Conservation (phyloP, 352 stramenopile species). For the Thalassiosira gravida region DNA sequence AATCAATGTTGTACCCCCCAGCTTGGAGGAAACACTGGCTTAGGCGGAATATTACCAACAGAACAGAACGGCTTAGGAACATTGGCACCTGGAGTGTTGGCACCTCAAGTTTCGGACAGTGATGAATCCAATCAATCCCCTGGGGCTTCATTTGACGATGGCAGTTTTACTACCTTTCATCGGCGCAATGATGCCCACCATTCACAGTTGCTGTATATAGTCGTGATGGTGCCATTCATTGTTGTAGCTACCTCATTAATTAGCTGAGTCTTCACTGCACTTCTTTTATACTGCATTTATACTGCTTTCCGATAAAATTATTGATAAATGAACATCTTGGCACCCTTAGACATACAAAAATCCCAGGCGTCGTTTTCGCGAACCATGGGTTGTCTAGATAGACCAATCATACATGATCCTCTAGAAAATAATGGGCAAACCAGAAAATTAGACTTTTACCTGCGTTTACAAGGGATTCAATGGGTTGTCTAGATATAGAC, state of each 20-base stretch:
- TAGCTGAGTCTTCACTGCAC: no score
- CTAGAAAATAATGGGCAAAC: no score
- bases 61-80: background rate
- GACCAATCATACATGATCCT: no score
- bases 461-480: no score
- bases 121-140: background rate
- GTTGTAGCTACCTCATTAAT: background rate
- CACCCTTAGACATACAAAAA: no score
- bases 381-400: no score
- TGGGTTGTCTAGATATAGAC: no score
- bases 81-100: background rate
- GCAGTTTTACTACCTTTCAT: background rate
- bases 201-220: background rate
- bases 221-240: background rate
- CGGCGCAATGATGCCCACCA: background rate
- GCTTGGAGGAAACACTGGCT: background rate
- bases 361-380: no score
- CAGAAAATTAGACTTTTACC: no score
- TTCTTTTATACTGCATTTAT: no score
- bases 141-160: background rate
- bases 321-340: no score
- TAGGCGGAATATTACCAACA: background rate
- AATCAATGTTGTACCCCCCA: constrained; percentile 44
- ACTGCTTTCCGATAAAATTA: no score
- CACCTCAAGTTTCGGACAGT: background rate